Evolutionary conservation across 768 basidiomycete species (phyloP).

Genomic region (Leccinum disarticulatum): DNA sequence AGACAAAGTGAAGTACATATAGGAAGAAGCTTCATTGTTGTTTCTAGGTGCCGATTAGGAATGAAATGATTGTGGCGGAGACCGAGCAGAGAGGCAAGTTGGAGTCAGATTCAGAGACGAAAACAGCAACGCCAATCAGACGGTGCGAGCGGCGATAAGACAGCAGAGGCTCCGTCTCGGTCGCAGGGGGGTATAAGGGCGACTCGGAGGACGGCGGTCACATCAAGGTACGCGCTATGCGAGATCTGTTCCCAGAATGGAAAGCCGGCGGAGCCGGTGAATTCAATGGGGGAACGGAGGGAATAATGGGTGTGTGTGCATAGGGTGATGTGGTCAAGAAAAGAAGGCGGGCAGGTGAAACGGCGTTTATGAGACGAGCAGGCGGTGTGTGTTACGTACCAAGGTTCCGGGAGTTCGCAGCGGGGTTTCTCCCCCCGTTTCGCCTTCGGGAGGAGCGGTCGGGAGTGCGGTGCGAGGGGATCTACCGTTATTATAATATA

Average conservation of each 20-base stretch:
- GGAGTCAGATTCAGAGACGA: slow-evolving; percentile 4
- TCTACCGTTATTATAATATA: neutral
- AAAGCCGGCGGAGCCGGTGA: neutral
- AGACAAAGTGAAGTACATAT: neutral
- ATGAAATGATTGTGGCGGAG: neutral
- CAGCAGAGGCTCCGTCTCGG: neutral
- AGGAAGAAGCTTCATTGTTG: slow-evolving; percentile 6
- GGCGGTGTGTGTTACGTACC: neutral
- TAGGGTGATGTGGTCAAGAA: neutral
- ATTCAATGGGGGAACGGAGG: neutral
- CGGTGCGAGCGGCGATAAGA: slow-evolving; percentile 21
- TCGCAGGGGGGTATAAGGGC: neutral
- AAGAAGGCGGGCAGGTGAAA: neutral
- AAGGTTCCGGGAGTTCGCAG: neutral
- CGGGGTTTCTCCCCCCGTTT: neutral
- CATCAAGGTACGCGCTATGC: neutral
- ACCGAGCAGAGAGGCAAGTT: neutral
- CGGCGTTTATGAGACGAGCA: neutral
- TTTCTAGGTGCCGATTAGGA: neutral
- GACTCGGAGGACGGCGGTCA: neutral
- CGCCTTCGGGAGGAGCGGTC: neutral
- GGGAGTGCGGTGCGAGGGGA: neutral
- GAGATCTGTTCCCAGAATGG: neutral
- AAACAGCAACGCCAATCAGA: slow-evolving; percentile 23
- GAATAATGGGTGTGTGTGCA: neutral